Evolutionary conservation across 495 filamentous ascomycete species (phyloP), one percentile per base, ranked within the genome.

Genomic region (Wilcoxina mikolae): DNA sequence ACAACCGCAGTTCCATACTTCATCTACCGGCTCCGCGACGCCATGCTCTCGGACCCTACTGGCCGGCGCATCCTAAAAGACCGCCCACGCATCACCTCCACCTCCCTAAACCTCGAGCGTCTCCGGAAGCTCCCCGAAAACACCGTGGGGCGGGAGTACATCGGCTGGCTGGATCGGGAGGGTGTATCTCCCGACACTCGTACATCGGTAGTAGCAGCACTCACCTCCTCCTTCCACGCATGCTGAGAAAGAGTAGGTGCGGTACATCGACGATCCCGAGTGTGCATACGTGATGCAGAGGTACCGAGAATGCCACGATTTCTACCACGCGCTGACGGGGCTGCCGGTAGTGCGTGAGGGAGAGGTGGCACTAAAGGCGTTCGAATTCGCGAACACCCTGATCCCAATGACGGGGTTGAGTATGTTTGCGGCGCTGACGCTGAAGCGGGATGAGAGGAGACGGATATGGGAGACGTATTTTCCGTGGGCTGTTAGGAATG

Each of bases 241-340:
- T n/a, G n/a, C n/a, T n/a, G n/a, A n/a, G n/a, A n/a, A n/a, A n/a
- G n/a, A n/a, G n/a, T n/a, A n/a, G n/a, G 91, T 98, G 23, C 76
- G 82, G 41, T 95, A 94, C 69, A 87, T 98, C 51, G 90, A 95
- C 67, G 83, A 95, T 65, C 80, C 80, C 51, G 91, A 96, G 66
- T 94, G 86, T 67, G 91, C 91, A 18, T 98, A 96, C 68, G 91
- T 96, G 3, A 94, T 98, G 86, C 91, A 96, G 76, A 80, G 91
- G 26, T 98, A 98, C 69, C 80, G 91, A 45, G 93, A 98, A 69
- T 91, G 84, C 62, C 91, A 98, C 68, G 91, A 98, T 66, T 96
- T 98, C 74, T 96, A 94, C 73, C 91, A 98, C 69, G 91, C 93
- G 0, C 72, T 98, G 29, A 95, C 88, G 11, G 91, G 91, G 0